Evolutionary conservation across 2,329 filamentous ascomycete species (phyloP).

Genomic region (Achaetomium macrosporum): DNA sequence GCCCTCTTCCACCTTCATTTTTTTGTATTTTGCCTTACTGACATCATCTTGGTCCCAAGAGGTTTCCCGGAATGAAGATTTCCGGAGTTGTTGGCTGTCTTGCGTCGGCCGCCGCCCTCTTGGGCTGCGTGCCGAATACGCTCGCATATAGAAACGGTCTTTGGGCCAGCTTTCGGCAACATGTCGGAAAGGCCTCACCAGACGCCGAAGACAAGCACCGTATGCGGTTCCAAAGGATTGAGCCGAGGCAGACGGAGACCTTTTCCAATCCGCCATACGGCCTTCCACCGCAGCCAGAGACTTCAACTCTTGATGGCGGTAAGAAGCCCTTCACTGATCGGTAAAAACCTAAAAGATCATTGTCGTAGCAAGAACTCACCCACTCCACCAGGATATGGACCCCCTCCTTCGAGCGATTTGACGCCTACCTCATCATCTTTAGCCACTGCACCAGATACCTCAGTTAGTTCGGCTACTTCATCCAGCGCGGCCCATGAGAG

Average conservation of each 20-base stretch:
- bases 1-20: not conserved
- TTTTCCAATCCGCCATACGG: constrained; percentile 22
- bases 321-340: not conserved
- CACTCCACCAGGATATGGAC: constrained; percentile 9
- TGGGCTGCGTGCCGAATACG: constrained; percentile 22
- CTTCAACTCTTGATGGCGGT: constrained; percentile 14
- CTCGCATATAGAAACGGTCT: constrained; percentile 16
- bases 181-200: constrained; percentile 8
- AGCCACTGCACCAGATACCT: not conserved
- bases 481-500: constrained; percentile 4
- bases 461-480: constrained; percentile 5
- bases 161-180: constrained; percentile 21
- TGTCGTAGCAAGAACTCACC: not conserved
- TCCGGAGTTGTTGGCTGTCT: constrained; percentile 30
- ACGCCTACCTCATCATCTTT: not conserved
- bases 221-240: constrained; percentile 3
- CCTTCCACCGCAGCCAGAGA: constrained; percentile 7
- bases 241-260: constrained; percentile 7
- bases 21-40: not conserved
- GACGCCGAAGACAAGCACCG: not conserved
- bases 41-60: not conserved
- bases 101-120: constrained; percentile 30
- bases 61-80: constrained; percentile 33
- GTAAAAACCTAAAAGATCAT: no score
- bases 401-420: constrained; percentile 8